Base-by-base conservation (phyloP, 345 rosid genomes). In the Kandelia obovata region DNA sequence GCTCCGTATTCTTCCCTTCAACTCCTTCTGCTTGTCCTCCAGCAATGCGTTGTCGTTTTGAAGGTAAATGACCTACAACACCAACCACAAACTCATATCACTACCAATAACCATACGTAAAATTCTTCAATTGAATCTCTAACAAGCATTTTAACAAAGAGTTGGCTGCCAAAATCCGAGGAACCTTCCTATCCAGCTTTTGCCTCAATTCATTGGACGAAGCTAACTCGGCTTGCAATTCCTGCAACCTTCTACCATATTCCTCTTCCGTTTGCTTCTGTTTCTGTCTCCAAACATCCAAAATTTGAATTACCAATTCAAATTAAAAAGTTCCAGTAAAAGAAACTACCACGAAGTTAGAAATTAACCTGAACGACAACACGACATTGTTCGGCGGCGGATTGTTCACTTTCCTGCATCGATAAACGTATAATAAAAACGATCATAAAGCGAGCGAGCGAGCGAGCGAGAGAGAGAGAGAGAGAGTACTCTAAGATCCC, bases 221-320 rank as follows among this genome's bases (percentile, higher is more conserved):
- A 53, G 68, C 83, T 71, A 88, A 66, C 67, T 92, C 88, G 47
- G 81, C 65, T 72, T 84, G 84, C 66, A 89, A 62, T 73, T 92
- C 94, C 78, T 79, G 89, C 72, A 87, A 61, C 73, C 69, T 79
- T 68, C 82, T 72, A 60, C 76, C 78, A 67, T 71, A 80, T 65
- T 88, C 96, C 84, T 87, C 98, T 67, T 87, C 98, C 28, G 75
- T 72, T 72, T 87, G 86, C 83, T 85, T 89, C 69, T 84, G 94
- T 66, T 80, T 89, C 95, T 92, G 88, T 26, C 67, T 52, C 76
- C 69, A 70, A 72, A 61, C 75, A 72, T 15, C 64, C 61, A 56
- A 3, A 58, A 34, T 58, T 52, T 49, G 56, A n/a, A 53, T 64
- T 63, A 47, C 35, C 61, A 66, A 23, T 35, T 65, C 53, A 65